phyloP scores from a whole-genome alignment of 2,329 filamentous ascomycete genomes.

The Aureobasidium melanogenum region DNA sequence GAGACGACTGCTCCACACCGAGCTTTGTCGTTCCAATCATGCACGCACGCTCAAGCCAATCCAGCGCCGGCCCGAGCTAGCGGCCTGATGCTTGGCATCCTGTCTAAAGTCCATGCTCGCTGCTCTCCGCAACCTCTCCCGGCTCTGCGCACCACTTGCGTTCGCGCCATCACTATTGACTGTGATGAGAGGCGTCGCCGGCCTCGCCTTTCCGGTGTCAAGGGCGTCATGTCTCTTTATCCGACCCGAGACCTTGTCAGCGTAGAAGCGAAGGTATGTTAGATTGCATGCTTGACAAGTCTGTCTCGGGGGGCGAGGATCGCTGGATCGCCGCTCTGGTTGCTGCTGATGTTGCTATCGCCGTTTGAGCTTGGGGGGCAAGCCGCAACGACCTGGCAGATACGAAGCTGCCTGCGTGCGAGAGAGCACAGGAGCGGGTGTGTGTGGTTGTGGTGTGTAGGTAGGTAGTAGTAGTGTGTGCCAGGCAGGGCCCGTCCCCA shows the following conservation, averaged over 20 bases:
- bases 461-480: neutral
- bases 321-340: neutral
- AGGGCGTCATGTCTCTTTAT: neutral
- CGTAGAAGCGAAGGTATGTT: neutral
- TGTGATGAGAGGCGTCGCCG: conserved; percentile 6
- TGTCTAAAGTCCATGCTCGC: neutral
- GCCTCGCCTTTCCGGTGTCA: conserved; percentile 10
- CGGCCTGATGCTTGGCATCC: neutral
- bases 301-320: conserved; percentile 6
- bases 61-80: conserved; percentile 8
- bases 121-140: neutral
- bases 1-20: neutral
- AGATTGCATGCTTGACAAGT: conserved; percentile 1
- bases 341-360: conserved; percentile 2
- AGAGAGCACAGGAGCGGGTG: neutral
- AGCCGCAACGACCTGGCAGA: conserved; percentile 7
- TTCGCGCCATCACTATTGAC: neutral
- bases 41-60: conserved; percentile 8
- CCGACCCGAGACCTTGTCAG: conserved; percentile 10
- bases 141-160: neutral
- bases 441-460: neutral
- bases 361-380: conserved; percentile 7
- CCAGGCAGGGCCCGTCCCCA: neutral
- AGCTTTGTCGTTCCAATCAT: neutral
- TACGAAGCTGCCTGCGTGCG: conserved; percentile 4